Conservation (phyloP, 1,284 basidiomycete genomes). For the Neonothopanus nambi region DNA sequence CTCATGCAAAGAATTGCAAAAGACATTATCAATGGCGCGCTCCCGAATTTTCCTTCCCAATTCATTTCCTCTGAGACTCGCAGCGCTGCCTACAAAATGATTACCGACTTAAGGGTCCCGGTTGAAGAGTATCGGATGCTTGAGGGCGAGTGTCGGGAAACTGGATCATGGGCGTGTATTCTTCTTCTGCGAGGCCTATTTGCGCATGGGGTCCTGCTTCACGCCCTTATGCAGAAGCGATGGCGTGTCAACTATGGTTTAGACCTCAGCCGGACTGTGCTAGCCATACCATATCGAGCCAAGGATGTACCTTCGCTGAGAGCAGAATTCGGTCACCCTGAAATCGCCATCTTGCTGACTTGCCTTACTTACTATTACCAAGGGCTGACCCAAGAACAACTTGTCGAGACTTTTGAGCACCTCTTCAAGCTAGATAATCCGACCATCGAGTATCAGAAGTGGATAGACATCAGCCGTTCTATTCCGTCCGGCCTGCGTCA, state of each 20-base stretch:
- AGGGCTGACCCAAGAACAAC: slow-evolving; percentile 42
- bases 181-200: slow-evolving; percentile 40
- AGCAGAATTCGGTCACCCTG: slow-evolving; percentile 57
- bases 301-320: slow-evolving; percentile 50
- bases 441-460: slow-evolving; percentile 40
- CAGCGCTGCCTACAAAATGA: background rate
- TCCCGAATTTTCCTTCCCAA: background rate
- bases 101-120: background rate
- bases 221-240: slow-evolving; percentile 26
- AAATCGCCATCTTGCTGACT: slow-evolving; percentile 48
- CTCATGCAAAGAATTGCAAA: slow-evolving; percentile 22
- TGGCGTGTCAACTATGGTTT: slow-evolving; percentile 36
- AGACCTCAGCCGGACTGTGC: slow-evolving; percentile 16
- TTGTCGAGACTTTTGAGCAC: slow-evolving; percentile 39
- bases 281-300: slow-evolving; percentile 46
- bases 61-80: background rate
- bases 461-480: slow-evolving; percentile 24
- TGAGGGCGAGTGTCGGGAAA: no score
- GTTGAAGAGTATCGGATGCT: no score
- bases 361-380: slow-evolving; percentile 54
- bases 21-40: slow-evolving; percentile 1
- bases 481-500: slow-evolving; percentile 13
- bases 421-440: slow-evolving; percentile 48
- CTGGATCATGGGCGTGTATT: slow-evolving; percentile 17
- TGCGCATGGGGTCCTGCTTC: slow-evolving; percentile 27